These are phyloP conservation scores for Salvia rosmarinus DNA, from an alignment of 257 asterid genomes.

Conservation along the genomic window DNA sequence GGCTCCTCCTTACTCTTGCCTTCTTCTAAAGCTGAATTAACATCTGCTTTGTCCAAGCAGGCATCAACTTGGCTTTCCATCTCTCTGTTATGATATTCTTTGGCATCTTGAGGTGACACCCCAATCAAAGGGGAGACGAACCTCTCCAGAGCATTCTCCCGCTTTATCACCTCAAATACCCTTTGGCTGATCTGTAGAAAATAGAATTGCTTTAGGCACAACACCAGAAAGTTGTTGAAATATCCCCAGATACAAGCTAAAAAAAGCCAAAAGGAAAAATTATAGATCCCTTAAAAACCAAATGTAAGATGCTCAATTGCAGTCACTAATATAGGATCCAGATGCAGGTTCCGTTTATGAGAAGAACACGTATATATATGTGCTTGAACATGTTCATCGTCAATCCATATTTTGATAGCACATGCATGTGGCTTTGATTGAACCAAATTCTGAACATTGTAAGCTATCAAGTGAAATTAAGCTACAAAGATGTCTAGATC, in stretches of 20 bases:
- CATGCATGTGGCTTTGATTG: neutral
- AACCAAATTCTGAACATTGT: neutral
- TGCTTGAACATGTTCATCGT: neutral
- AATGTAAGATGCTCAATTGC: constrained; percentile 26
- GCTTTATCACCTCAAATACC: constrained; percentile 67
- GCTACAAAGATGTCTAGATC: neutral
- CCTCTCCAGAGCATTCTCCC: constrained; percentile 47
- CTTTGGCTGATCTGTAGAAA: constrained; percentile 73
- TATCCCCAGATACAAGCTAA: neutral
- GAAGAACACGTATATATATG: neutral
- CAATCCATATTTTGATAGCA: neutral
- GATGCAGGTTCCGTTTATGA: constrained; percentile 1
- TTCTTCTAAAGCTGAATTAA: constrained; percentile 40
- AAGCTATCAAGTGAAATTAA: neutral
- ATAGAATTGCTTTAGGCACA: constrained; percentile 16
- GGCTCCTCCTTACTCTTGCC: constrained; percentile 52
- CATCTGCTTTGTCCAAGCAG: constrained; percentile 44
- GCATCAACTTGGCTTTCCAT: constrained; percentile 36
- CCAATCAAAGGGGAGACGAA: constrained; percentile 43
- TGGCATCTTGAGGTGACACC: constrained; percentile 42
- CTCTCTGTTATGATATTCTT: constrained; percentile 46
- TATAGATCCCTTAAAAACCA: constrained; percentile 7
- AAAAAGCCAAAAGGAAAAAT: neutral
- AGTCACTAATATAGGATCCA: constrained; percentile 18
- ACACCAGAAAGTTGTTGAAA: constrained; percentile 14